Conservation (phyloP, 108 stramenopile genomes). For the Fragilaria radians region DNA sequence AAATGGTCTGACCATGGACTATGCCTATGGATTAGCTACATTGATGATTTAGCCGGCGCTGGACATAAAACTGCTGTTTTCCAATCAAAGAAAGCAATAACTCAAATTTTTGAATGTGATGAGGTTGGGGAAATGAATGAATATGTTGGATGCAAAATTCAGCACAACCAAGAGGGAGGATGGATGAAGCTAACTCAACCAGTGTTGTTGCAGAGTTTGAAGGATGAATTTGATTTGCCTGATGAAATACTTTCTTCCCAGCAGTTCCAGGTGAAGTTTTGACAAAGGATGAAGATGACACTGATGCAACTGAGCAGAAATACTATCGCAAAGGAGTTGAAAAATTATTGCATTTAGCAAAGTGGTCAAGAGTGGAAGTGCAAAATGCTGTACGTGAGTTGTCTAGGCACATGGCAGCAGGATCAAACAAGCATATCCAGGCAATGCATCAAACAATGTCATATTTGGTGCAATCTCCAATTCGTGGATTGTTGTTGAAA, state of each 20-base stretch:
- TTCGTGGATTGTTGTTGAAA: conserved; percentile 12
- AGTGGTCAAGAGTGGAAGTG: too few relatives aligned
- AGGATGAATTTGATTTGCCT: conserved; percentile 17
- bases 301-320: background rate
- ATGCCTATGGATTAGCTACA: conserved; percentile 19
- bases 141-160: conserved; percentile 38
- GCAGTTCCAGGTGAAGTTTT: conserved; percentile 6
- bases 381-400: background rate
- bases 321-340: conserved; percentile 5
- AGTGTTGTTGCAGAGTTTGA: conserved; percentile 31
- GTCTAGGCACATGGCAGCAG: too few relatives aligned
- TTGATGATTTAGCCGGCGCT: conserved; percentile 26
- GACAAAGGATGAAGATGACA: background rate
- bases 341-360: too few relatives aligned
- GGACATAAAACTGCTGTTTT: conserved; percentile 11
- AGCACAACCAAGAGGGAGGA: background rate
- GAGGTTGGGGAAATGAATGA: conserved; percentile 21
- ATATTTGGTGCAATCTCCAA: conserved; percentile 6
- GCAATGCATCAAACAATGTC: too few relatives aligned
- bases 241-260: background rate
- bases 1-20: conserved; percentile 18
- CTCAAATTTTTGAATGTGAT: conserved; percentile 17
- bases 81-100: conserved; percentile 9
- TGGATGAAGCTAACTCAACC: conserved; percentile 30
- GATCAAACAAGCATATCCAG: conserved; percentile 1